phyloP scores from a whole-genome alignment of 1,284 basidiomycete species.

The Athelia sp. region DNA sequence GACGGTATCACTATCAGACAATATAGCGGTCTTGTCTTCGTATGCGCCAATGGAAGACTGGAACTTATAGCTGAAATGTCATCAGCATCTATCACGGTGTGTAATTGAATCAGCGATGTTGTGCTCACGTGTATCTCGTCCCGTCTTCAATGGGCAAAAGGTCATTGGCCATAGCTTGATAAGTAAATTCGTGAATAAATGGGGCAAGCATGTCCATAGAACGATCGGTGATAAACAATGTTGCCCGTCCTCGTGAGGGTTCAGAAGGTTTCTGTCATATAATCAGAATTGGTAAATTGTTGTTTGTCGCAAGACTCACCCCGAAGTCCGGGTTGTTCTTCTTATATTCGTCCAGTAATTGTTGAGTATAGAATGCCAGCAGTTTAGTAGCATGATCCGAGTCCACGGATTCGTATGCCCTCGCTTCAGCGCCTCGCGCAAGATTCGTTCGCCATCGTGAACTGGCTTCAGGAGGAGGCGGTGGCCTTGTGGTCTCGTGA shows the following conservation, averaged over 20 bases:
- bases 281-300: no score
- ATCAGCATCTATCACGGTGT: not conserved
- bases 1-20: conserved; percentile 85
- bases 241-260: conserved; percentile 66
- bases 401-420: conserved; percentile 61
- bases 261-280: conserved; percentile 72
- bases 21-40: conserved; percentile 82
- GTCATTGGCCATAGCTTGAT: conserved; percentile 98
- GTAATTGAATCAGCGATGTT: no score
- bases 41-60: conserved; percentile 76
- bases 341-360: conserved; percentile 81
- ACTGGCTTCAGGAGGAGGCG: conserved; percentile 58
- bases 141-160: conserved; percentile 87
- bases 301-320: conserved; percentile 42
- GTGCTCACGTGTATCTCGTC: conserved; percentile 74
- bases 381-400: conserved; percentile 73
- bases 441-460: conserved; percentile 71
- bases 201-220: conserved; percentile 92
- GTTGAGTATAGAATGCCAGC: conserved; percentile 80
- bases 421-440: conserved; percentile 59
- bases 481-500: conserved; percentile 49
- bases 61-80: conserved; percentile 73
- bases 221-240: conserved; percentile 91
- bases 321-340: conserved; percentile 83
- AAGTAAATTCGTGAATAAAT: conserved; percentile 96